These are phyloP conservation scores for Myxozyma melibiosi DNA, from an alignment of 805 yeast genomes.

Conservation along the genomic window DNA sequence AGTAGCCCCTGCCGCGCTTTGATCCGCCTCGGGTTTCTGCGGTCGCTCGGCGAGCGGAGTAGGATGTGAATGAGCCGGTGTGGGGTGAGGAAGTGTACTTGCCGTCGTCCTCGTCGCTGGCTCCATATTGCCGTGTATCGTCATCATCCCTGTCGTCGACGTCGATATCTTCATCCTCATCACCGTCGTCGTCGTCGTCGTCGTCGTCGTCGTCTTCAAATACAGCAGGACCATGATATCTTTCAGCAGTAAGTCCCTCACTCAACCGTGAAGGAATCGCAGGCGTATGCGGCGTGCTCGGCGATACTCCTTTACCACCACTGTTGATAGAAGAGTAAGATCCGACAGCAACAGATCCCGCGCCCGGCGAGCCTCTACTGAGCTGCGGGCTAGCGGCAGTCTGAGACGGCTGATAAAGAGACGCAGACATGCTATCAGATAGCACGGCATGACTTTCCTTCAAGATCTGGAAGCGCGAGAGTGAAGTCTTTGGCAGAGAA, in stretches of 20 bases:
- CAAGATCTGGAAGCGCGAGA: conserved; percentile 43
- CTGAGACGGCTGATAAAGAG: conserved; percentile 18
- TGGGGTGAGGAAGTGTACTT: too few relatives aligned
- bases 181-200: conserved; percentile 7
- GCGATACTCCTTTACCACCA: conserved; percentile 25
- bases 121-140: too few relatives aligned
- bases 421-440: conserved; percentile 43
- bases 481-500: conserved; percentile 25
- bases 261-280: conserved; percentile 44
- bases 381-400: background rate
- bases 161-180: conserved; percentile 6
- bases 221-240: conserved; percentile 30
- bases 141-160: background rate
- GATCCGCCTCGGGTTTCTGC: too few relatives aligned
- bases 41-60: too few relatives aligned
- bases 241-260: conserved; percentile 39
- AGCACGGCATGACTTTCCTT: conserved; percentile 41
- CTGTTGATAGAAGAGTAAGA: conserved; percentile 17
- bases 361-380: conserved; percentile 1
- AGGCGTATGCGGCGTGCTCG: conserved; percentile 38
- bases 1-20: background rate
- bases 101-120: too few relatives aligned
- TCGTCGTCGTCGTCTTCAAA: conserved; percentile 30
- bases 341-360: conserved; percentile 12
- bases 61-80: too few relatives aligned